Evolutionary conservation across 2,329 filamentous ascomycete genomes (phyloP).

Genomic region (Phialocephala subalpina): DNA sequence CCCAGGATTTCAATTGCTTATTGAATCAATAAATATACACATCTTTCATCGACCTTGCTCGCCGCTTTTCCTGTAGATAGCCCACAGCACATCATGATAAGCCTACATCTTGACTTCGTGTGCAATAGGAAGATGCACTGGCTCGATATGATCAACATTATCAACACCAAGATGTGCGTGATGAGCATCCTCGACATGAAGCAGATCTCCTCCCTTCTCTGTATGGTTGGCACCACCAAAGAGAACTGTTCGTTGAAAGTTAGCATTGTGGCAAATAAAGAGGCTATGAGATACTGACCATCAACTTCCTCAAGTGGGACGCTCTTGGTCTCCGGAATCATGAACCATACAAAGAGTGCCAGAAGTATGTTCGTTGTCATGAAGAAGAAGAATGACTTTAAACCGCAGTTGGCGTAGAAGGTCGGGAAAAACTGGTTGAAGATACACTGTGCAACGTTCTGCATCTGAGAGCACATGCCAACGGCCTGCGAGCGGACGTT

Average conservation of each 20-base stretch:
- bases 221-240: constrained; percentile 51
- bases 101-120: constrained; percentile 23
- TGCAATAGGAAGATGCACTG: not conserved
- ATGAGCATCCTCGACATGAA: constrained; percentile 39
- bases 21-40: not conserved
- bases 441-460: constrained; percentile 71
- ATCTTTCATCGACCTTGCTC: not conserved
- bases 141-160: constrained; percentile 20
- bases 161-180: constrained; percentile 38
- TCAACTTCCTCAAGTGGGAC: constrained; percentile 64
- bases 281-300: constrained; percentile 34
- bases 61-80: not conserved
- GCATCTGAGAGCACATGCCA: constrained; percentile 68
- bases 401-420: constrained; percentile 64
- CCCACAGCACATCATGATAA: not conserved
- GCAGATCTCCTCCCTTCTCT: constrained; percentile 41
- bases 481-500: constrained; percentile 75
- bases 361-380: constrained; percentile 56
- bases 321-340: constrained; percentile 63
- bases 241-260: constrained; percentile 38
- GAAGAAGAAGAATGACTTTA: constrained; percentile 58
- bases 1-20: too few species aligned
- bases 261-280: not conserved
- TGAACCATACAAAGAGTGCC: constrained; percentile 58
- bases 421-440: constrained; percentile 76